These are phyloP conservation scores for Microstegium vimineum DNA, from an alignment of 176 grass and related monocot species.

Conservation along the genomic window DNA sequence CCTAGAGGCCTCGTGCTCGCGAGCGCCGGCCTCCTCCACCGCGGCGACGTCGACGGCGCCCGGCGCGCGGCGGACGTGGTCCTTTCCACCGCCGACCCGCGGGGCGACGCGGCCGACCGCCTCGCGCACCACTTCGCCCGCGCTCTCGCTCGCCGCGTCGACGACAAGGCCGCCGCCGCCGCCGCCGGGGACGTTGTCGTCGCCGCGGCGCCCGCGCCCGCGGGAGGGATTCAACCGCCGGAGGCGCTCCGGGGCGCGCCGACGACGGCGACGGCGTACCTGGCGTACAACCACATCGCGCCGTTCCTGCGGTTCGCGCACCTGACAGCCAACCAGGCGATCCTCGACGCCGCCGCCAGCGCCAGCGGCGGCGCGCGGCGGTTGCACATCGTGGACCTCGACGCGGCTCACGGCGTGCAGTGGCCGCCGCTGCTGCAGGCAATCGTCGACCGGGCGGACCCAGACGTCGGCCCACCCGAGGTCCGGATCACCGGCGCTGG, in stretches of 20 bases:
- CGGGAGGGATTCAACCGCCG: background rate
- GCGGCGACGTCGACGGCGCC: constrained; percentile 51
- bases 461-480: constrained; percentile 40
- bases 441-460: constrained; percentile 48
- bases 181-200: background rate
- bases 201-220: no score
- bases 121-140: constrained; percentile 74
- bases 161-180: background rate
- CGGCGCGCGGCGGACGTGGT: constrained; percentile 25
- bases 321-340: constrained; percentile 95
- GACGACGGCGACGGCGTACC: constrained; percentile 43
- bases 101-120: constrained; percentile 70
- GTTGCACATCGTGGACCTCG: constrained; percentile 90
- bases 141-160: constrained; percentile 45
- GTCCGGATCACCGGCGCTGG: constrained; percentile 85
- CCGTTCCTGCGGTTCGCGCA: constrained; percentile 91
- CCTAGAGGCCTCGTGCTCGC: constrained; percentile 45
- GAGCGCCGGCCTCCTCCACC: constrained; percentile 58
- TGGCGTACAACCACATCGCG: constrained; percentile 89
- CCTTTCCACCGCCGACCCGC: constrained; percentile 33
- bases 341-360: constrained; percentile 52
- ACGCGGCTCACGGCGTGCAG: constrained; percentile 77
- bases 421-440: constrained; percentile 94
- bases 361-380: no score
- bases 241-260: background rate